Evolutionary conservation across 2,329 filamentous ascomycete species (phyloP).

Genomic region (Fusarium sp.): DNA sequence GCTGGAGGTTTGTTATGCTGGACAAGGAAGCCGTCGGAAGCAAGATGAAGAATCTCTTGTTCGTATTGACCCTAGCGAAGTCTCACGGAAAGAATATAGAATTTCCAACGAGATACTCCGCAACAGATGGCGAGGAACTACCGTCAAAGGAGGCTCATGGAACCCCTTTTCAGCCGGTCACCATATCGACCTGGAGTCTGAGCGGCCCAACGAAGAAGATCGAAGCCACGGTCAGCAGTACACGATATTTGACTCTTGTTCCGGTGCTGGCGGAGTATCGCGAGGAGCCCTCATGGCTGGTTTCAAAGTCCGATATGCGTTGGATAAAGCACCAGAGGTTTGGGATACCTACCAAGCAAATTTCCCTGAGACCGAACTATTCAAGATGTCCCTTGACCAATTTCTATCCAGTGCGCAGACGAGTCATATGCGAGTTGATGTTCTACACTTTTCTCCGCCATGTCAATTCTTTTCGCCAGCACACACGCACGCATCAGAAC

Average conservation of each 20-base stretch:
- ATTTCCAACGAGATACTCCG: conserved; percentile 46
- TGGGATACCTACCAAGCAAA: conserved; percentile 67
- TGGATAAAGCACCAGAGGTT: conserved; percentile 70
- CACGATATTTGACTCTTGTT: conserved; percentile 77
- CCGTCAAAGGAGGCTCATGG: conserved; percentile 48
- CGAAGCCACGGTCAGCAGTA: conserved; percentile 58
- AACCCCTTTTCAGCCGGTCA: neutral
- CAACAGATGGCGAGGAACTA: conserved; percentile 45
- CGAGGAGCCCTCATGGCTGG: conserved; percentile 68
- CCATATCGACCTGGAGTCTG: conserved; percentile 39
- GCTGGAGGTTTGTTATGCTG: conserved; percentile 41
- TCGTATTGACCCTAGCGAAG: conserved; percentile 45
- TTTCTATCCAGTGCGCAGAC: conserved; percentile 54
- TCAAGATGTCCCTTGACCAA: conserved; percentile 56
- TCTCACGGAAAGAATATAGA: conserved; percentile 42
- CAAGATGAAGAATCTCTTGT: conserved; percentile 50
- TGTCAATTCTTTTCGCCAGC: conserved; percentile 81
- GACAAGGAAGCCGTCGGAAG: conserved; percentile 33
- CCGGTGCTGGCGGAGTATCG: conserved; percentile 76
- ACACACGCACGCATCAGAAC: conserved; percentile 72
- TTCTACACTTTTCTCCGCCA: conserved; percentile 79
- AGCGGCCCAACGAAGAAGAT: neutral
- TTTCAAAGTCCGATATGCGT: conserved; percentile 65
- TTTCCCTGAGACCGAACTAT: conserved; percentile 62
- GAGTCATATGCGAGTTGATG: conserved; percentile 61